phyloP scores from a whole-genome alignment of 495 filamentous ascomycete genomes.

The Rostrohypoxylon terebratum region DNA sequence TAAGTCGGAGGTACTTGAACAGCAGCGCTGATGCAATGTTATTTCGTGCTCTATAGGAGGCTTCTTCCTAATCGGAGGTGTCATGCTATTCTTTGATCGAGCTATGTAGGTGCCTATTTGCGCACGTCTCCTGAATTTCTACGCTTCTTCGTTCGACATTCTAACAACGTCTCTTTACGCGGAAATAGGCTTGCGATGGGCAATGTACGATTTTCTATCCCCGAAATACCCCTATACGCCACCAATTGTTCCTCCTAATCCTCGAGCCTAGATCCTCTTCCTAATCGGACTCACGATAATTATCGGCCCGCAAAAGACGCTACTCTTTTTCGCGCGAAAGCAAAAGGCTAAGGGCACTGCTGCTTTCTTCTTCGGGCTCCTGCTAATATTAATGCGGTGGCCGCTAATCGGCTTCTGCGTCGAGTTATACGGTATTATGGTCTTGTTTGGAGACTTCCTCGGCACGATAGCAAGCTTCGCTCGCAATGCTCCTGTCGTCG shows the following conservation, averaged over 20 bases:
- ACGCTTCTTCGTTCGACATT: neutral
- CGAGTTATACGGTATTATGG: constrained; percentile 91
- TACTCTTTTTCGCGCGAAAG: constrained; percentile 90
- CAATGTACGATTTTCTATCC: constrained; percentile 66
- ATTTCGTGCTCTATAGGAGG: constrained; percentile 67
- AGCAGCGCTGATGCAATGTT: constrained; percentile 33
- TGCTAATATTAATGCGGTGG: constrained; percentile 89
- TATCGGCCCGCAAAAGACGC: constrained; percentile 91
- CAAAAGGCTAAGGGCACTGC: constrained; percentile 93
- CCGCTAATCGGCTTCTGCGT: constrained; percentile 88
- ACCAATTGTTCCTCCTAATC: constrained; percentile 16
- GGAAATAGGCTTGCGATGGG: constrained; percentile 83
- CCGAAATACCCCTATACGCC: neutral
- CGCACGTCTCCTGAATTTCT: neutral
- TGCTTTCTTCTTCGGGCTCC: constrained; percentile 85
- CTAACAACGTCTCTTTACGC: constrained; percentile 18
- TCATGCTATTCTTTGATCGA: constrained; percentile 96
- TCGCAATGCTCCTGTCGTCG: constrained; percentile 84
- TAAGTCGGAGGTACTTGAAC: neutral
- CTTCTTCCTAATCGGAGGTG: constrained; percentile 92
- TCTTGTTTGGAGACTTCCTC: constrained; percentile 95
- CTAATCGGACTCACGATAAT: constrained; percentile 94
- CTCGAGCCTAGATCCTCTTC: constrained; percentile 81
- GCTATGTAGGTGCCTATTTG: constrained; percentile 77
- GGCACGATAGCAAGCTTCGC: constrained; percentile 91